These are phyloP conservation scores for Globisporangium orthogonon DNA, from an alignment of 352 stramenopile species.

Conservation along the genomic window DNA sequence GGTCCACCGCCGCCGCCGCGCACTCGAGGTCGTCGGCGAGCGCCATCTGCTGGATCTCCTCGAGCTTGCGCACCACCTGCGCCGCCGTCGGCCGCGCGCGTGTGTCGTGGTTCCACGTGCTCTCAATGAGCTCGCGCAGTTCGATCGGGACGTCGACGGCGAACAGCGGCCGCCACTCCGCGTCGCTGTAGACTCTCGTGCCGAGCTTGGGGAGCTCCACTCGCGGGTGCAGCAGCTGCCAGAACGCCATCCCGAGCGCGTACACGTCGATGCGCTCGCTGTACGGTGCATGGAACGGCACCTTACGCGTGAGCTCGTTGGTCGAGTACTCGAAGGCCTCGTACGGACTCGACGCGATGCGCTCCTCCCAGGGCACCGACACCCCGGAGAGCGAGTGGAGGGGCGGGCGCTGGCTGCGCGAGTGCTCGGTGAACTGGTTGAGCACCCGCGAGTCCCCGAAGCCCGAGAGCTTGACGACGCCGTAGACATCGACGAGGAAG, in stretches of 20 bases:
- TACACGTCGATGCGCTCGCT: constrained; percentile 68
- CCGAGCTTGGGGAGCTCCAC: constrained; percentile 34
- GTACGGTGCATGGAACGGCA: constrained; percentile 38
- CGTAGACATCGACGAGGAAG: constrained; percentile 58
- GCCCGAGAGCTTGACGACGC: constrained; percentile 57
- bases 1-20: constrained; percentile 23
- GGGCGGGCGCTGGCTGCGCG: not conserved
- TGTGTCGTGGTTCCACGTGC: constrained; percentile 30
- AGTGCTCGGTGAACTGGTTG: constrained; percentile 10
- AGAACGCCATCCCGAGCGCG: constrained; percentile 68
- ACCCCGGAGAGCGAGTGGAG: not conserved
- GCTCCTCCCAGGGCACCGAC: constrained; percentile 12
- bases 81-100: constrained; percentile 32
- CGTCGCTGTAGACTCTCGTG: constrained; percentile 34
- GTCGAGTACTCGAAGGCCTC: constrained; percentile 57
- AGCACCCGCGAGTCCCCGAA: constrained; percentile 59
- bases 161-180: constrained; percentile 36
- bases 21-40: constrained; percentile 21
- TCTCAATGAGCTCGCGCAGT: constrained; percentile 40
- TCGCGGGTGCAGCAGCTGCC: constrained; percentile 56
- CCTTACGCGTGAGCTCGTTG: constrained; percentile 47
- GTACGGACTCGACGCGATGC: constrained; percentile 19
- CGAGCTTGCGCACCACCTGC: constrained; percentile 32
- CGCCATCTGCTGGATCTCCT: constrained; percentile 31
- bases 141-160: constrained; percentile 18